phyloP scores from a whole-genome alignment of 2,329 filamentous ascomycete species.

The Emericellopsis cladophorae region DNA sequence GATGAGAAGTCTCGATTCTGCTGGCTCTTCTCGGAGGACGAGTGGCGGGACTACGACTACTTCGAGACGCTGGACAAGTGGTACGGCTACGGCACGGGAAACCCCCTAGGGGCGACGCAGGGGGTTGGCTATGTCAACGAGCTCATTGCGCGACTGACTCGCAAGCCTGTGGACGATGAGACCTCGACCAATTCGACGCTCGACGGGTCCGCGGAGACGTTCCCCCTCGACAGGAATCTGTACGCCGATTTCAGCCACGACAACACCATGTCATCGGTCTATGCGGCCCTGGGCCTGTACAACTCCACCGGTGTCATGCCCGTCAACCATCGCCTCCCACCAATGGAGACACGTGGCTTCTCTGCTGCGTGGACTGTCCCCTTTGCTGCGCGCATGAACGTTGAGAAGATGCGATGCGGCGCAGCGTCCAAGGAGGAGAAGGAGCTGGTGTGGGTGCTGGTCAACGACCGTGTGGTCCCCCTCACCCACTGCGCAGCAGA shows the following conservation, averaged over 20 bases:
- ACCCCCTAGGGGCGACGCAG: slow-evolving; percentile 68
- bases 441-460: slow-evolving; percentile 64
- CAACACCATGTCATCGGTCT: slow-evolving; percentile 70
- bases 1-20: slow-evolving; percentile 57
- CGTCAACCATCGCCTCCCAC: slow-evolving; percentile 33
- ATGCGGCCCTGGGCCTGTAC: slow-evolving; percentile 68
- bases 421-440: slow-evolving; percentile 23
- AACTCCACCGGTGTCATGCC: slow-evolving; percentile 46
- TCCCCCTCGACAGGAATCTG: slow-evolving; percentile 55
- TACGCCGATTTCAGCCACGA: slow-evolving; percentile 93
- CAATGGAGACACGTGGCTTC: slow-evolving; percentile 49
- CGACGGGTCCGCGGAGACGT: slow-evolving; percentile 52
- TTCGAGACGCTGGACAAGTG: slow-evolving; percentile 70
- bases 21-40: slow-evolving; percentile 53
- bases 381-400: slow-evolving; percentile 69
- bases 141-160: slow-evolving; percentile 68
- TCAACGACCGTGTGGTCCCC: slow-evolving; percentile 74
- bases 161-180: slow-evolving; percentile 52
- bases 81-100: slow-evolving; percentile 69
- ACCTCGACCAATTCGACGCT: slow-evolving; percentile 72
- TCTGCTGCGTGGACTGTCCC: slow-evolving; percentile 70
- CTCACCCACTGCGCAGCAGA: slow-evolving; percentile 61
- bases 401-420: slow-evolving; percentile 73
- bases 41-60: slow-evolving; percentile 76
- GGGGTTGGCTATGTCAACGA: slow-evolving; percentile 84